Base-by-base conservation (phyloP, 768 basidiomycete genomes). In the Leccinum pellstonianum region DNA sequence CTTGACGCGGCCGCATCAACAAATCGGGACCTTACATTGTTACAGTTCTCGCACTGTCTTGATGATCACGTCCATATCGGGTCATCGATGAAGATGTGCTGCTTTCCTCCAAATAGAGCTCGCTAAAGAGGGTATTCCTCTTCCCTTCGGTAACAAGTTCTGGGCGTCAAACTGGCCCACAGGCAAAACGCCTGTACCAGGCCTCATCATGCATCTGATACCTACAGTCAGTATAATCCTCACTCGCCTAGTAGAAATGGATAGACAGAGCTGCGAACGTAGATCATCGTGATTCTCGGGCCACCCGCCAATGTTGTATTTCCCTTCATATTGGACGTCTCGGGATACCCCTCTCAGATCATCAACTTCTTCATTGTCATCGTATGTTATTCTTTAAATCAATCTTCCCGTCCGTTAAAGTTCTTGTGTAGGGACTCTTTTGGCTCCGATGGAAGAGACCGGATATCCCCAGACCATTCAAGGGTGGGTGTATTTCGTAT, bases 81-180 rank as follows among this genome's bases (percentile, higher is more conserved):
- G 23, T 9, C 29, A 8, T 19, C 46, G 33, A 37, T 33, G 8
- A 3, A 5, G n/a, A 23, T 21, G 21, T 4, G 0, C 10, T 17
- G 4, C 3, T 50, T 11, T 11, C 23, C 29, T 46, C 2, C 2
- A n/a, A 6, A 49, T 52, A 80, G 84, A 86, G 55, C 79, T 86
- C 5, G 84, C 84, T 3, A 86, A 86, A 62, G 84, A 84, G 65
- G 84, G 84, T 0, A 73, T 85, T n/a, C 84, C 84, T 15, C 75
- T 86, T 1, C 84, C 84, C 2, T 84, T 84, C 54, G 83, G 82
- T 4, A 84, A 81, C 61, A 76, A 72, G 23, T 82, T 85, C 64
- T 84, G 83, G 84, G 84, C 84, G 2, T 82, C 81, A 2, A 85
- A 84, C 63, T 84, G 82, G 83, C 82, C 83, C 1, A 81, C 80